Base-by-base conservation (phyloP, 129 eudicot species). In the Flaveria linearis region DNA sequence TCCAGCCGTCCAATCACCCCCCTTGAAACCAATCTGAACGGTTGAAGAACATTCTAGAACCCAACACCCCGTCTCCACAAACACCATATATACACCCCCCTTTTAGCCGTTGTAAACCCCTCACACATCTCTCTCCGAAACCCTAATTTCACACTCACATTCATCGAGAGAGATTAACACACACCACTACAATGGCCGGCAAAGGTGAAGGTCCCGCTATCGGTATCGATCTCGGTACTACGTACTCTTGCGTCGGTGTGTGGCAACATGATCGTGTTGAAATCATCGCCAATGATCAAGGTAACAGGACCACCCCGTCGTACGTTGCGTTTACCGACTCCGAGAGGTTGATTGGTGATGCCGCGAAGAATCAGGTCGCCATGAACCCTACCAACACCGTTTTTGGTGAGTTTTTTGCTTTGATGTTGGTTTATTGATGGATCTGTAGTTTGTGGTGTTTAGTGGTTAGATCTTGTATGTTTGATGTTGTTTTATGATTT, bases 261-360 rank as follows among this genome's bases (percentile, higher is more conserved):
- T 86, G 90, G 90, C 90, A 86, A 69, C 90, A 86, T 62, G 90
- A 86, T 36, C 83, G 90, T 68, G 87, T 86, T 49, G 90, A 86
- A 77, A 86, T 86, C 60, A 86, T 86, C 41, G 90, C 90, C n/a
- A 86, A 86, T 66, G 90, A 86, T 18, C 90, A 86, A 50, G 90
- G 90, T 7, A 86, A 83, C 81, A 56, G 90, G 20, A 86, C 90
- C 1, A 86, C 90, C 0, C 90, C 90, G 8, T 86, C 90, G 2
- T 86, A 86, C 9, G 90, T 86, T n/a, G 90, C 76, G 4, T 86
- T 86, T 69, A 86, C 90, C 6, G 87, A 86, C 26, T 80, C 83
- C 65, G 89, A 86, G 73, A 76, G 89, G 53, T 72, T 86, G 74
- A 83, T 86, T 51, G 89, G 89, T 66, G 89, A 86, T 22, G 84